Base-by-base conservation (phyloP, 139 green algal species). In the Chlorella sp. region DNA sequence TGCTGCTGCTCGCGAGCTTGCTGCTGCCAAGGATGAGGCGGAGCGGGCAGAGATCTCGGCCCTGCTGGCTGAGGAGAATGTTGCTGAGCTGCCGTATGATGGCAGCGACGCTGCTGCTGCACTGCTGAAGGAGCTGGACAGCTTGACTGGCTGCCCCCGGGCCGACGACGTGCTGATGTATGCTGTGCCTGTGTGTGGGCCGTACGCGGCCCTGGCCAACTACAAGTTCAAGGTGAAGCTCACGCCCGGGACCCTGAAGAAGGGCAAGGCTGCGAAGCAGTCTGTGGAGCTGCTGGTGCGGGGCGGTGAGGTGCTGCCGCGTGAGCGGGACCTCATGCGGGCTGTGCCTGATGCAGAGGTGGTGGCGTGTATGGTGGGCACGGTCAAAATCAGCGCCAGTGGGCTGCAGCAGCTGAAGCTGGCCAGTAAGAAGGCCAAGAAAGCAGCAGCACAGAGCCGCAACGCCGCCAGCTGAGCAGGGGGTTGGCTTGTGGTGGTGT, bases 121-220 rank as follows among this genome's bases (percentile, higher is more conserved):
- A n/a, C n/a, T n/a, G n/a, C n/a, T 73, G 26, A 62, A 77, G 69
- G 68, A 78, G 68, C 68, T 87, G 62, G 88, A 96, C 78, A 73
- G 74, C 24, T 75, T 97, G 33, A 97, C 91, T n/a, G 92, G 86
- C 5, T 10, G 77, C 5, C 94, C 95, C 0, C 79, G 78, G 1
- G 26, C 64, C 6, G 85, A 92, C 1, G 95, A 99, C 70, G 73
- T 93, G 24, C 78, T 99, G 72, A 82, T 97, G 64, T 92, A 81
- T 74, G 91, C 91, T 3, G 64, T 99, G 30, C 92, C 93, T 2
- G 87, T 99, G 65, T 97, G 91, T 78, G 94, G 84, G 10, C 94
- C 94, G 10, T 97, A 98, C 83, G 50, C 81, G 10, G 75, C 80
- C 6, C 27, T 87, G 20, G 49, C 77, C 33, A 60, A 29, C 59